phyloP scores from a whole-genome alignment of 176 grass and related monocot genomes.

The Avena eriantha region DNA sequence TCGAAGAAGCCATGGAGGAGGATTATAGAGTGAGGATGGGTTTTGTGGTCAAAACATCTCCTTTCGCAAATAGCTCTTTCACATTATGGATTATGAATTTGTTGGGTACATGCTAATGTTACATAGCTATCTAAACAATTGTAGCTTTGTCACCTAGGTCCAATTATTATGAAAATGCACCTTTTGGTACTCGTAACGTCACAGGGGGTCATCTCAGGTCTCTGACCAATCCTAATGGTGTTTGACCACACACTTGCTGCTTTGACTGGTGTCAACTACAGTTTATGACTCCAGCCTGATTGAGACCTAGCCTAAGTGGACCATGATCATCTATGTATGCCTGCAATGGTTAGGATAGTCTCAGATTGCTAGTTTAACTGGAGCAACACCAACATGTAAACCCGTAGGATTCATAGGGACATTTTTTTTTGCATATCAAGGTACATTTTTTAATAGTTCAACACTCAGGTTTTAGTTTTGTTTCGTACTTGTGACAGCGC shows the following conservation, averaged over 20 bases:
- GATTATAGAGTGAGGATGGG: constrained; percentile 1
- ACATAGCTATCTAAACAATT: neutral
- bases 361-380: neutral
- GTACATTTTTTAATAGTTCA: neutral
- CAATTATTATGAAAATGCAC: neutral
- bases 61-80: neutral
- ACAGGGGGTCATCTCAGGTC: neutral
- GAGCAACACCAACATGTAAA: neutral
- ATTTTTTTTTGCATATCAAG: neutral
- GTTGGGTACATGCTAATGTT: neutral
- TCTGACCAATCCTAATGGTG: neutral
- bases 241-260: neutral
- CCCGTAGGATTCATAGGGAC: neutral
- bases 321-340: neutral
- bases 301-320: neutral
- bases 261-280: neutral
- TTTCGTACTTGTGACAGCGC: neutral
- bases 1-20: neutral
- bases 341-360: neutral
- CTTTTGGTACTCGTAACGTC: neutral
- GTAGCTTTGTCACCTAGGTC: neutral
- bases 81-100: neutral
- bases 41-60: neutral
- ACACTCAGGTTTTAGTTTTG: neutral
- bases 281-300: neutral